A percentile compares a stretch with the other conserved stretches of the same genome.
Conservation (phyloP, 78 protist genomes). For the Guillardia theta region DNA sequence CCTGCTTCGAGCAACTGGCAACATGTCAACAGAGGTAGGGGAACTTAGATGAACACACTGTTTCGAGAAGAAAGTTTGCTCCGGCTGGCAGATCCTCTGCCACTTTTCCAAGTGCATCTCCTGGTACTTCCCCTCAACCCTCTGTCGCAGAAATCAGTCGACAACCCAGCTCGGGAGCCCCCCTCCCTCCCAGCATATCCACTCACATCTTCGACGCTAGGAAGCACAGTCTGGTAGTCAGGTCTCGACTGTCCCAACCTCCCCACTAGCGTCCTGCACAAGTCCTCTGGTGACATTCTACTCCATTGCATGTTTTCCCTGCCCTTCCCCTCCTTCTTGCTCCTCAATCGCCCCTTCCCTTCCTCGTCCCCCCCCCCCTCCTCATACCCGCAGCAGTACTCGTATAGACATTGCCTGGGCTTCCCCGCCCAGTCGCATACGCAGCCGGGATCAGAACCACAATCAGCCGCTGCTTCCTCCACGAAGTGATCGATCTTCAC, state of each 20-base stretch:
- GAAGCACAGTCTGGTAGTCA: no score
- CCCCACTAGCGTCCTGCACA: no score
- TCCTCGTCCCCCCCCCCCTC: neutral
- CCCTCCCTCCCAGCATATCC: no score
- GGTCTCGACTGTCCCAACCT: no score
- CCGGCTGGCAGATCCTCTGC: slow-evolving; percentile 21
- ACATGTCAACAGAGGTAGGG: no score
- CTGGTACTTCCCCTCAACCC: neutral
- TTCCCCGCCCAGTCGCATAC: neutral
- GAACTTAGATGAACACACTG: no score
- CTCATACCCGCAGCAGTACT: neutral
- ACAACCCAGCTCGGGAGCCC: no score
- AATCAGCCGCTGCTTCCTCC: neutral
- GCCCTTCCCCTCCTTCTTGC: neutral
- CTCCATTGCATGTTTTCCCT: neutral
- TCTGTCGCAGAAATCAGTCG: no score
- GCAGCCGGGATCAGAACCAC: neutral
- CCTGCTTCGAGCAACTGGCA: no score
- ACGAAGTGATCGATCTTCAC: neutral
- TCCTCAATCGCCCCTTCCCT: neutral
- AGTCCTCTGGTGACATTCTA: neutral
- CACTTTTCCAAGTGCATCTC: neutral
- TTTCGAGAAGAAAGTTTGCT: neutral
- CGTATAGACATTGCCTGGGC: neutral
- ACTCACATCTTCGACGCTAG: no score